These are phyloP conservation scores for Colletotrichum coccodes DNA, from an alignment of 2,329 filamentous ascomycete species.

Conservation along the genomic window DNA sequence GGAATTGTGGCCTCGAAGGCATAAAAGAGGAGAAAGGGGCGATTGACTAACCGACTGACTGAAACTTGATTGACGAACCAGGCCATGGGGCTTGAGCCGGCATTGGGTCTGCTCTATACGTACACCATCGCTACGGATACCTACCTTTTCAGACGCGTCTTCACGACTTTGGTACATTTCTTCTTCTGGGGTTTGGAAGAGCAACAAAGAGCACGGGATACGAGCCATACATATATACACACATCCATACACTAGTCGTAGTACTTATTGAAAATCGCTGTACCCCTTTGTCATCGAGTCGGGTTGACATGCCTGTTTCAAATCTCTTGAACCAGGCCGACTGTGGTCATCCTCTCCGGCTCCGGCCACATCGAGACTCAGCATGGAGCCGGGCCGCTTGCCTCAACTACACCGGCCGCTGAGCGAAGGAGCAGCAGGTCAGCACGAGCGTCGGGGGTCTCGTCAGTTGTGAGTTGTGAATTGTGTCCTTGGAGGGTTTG, in stretches of 20 bases:
- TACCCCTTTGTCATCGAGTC: too few species aligned
- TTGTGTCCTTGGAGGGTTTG: conserved; percentile 4
- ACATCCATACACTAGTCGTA: neutral
- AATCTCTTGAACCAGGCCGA: neutral
- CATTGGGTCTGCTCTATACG: neutral
- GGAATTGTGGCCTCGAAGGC: neutral
- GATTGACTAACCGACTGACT: neutral
- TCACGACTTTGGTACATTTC: neutral
- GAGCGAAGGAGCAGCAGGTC: neutral
- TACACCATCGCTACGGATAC: neutral
- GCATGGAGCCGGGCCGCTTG: neutral
- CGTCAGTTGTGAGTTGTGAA: neutral
- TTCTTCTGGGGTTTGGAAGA: neutral
- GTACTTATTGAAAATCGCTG: conserved; percentile 17
- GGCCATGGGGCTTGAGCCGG: neutral
- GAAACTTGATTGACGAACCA: neutral
- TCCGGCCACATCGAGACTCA: neutral
- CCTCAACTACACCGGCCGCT: neutral
- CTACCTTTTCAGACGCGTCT: neutral
- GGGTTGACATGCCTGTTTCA: too few species aligned
- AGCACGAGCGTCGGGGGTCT: neutral
- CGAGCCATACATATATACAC: conserved; percentile 11
- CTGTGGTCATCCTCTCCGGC: neutral
- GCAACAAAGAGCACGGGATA: neutral
- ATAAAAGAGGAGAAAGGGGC: neutral